Evolutionary conservation across 1,284 basidiomycete species (phyloP), one percentile per base, ranked within the genome.

Genomic region (Ustilago bromivora): DNA sequence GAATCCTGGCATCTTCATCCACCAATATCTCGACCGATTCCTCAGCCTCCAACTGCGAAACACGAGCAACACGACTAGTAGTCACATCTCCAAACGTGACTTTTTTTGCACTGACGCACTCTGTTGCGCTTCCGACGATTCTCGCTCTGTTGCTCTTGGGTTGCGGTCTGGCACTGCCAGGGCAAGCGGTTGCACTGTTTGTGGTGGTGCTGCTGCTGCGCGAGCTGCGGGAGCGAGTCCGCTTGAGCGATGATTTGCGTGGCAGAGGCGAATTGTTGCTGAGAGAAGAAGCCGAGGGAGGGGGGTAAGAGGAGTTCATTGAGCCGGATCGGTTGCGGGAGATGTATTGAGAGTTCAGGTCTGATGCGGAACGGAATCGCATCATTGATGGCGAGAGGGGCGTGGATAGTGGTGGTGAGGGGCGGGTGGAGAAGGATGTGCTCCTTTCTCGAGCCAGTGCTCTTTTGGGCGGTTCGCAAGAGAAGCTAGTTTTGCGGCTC

Each of bases 161-260:
- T 7, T 19, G 17, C 3, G 43, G n/a, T 19, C n/a, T 46, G 23
- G 23, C 23, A 28, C 23, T 28, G 23, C 23, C 23, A 28, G 23
- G 23, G 23, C 23, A 28, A 28, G 23, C 23, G 23, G 23, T 28
- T 28, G 23, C 23, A 28, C 23, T 28, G 17, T 15, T 19, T 19
- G 43, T 7, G 17, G 43, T 46, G 43, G 3, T 17, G 3, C 40
- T 46, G 1, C 43, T 19, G 5, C 7, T 46, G 52, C 34, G 17
- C 15, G 17, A 36, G 52, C 32, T 54, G 34, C 31, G 31, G 13
- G 40, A 28, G 31, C 15, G 28, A 4, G 13, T 46, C 9, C 56
- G 40, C 32, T 40, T 54, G 52, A 54, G 52, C 5, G 52, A 34
- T 19, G 52, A 54, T 36, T 54, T 54, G 12, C 32, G 52, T 9